These are phyloP conservation scores for Leccinum disarticulatum DNA, from an alignment of 768 basidiomycete species.

Conservation along the genomic window DNA sequence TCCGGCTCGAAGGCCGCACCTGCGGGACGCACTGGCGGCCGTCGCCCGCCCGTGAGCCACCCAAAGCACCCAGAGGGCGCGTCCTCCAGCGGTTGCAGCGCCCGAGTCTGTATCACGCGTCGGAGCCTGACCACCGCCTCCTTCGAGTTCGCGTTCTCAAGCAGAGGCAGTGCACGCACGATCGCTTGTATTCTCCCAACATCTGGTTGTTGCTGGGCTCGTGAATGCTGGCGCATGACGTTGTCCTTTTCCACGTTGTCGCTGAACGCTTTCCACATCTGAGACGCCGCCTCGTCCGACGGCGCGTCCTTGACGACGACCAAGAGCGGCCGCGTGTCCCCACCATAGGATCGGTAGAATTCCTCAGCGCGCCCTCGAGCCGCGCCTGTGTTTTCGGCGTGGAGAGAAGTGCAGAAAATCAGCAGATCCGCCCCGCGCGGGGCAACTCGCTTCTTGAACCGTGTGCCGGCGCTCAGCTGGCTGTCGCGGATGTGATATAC, in stretches of 20 bases:
- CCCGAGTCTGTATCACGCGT: conserved; percentile 20
- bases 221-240: background rate
- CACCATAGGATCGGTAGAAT: conserved; percentile 25
- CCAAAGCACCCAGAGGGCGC: conserved; percentile 22
- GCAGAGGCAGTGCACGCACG: conserved; percentile 24
- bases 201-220: background rate
- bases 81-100: conserved; percentile 25
- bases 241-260: background rate
- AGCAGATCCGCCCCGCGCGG: conserved; percentile 28
- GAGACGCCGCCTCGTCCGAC: conserved; percentile 19
- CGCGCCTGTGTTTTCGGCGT: background rate
- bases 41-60: conserved; percentile 15
- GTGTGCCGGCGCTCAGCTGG: conserved; percentile 21
- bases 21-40: background rate
- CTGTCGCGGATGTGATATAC: conserved; percentile 22
- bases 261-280: conserved; percentile 22
- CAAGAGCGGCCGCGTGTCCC: conserved; percentile 27
- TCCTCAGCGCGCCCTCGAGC: conserved; percentile 14
- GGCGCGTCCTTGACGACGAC: conserved; percentile 23
- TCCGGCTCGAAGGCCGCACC: conserved; percentile 11
- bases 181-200: conserved; percentile 17
- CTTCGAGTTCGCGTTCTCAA: background rate
- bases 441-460: conserved; percentile 26
- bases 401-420: conserved; percentile 22
- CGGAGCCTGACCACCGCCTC: conserved; percentile 11